Evolutionary conservation across 805 yeast genomes (phyloP), one percentile per base, ranked within the genome.

Genomic region (Nematodospora valgi): DNA sequence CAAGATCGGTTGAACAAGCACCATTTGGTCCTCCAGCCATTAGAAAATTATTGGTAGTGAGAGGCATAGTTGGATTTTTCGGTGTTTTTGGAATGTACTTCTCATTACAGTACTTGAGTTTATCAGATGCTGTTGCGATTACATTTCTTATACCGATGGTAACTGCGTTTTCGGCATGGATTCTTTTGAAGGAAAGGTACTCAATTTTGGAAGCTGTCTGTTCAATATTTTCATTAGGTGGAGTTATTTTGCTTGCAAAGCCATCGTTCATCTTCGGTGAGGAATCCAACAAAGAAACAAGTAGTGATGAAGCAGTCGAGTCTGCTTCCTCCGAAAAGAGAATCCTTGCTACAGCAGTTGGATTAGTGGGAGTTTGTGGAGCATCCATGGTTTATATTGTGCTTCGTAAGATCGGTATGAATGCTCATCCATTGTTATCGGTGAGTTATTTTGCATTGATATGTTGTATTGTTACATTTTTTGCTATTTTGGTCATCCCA

Each of bases 21-120:
- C 82, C 91, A 2, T 72, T 78, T 43, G 96, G 96, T 0, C 85
- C 87, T 1, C 68, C 58, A 9, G 74, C 68, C 2, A 52, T 77
- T 24, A 63, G 95, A 10, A 49, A 55, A 33, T 65, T 75, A 47
- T 59, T 87, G 39, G 52, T 76, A 0, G 30, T 74, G 4, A 66
- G 96, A 41, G 96, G 96, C 0, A 32, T 70, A 1, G 68, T 78
- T 11, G 97, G 97, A 5, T 85, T 64, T 47, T 54, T 82, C 38
- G 95, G 95, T 3, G 94, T 87, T 5, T 81, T 81, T 50, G 82
- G 91, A 4, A 65, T 84, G 51, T 88, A 86, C 56, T 85, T 69
- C 52, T 77, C 95, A 1, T 62, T 88, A 44, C 70, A 77, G 60
- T 85, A 82, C 48, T 65, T 88, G 30, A 74, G 86, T 33, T 71